Evolutionary conservation across 106 monocot genomes (phyloP).

Genomic region (Apostasia ramifera): DNA sequence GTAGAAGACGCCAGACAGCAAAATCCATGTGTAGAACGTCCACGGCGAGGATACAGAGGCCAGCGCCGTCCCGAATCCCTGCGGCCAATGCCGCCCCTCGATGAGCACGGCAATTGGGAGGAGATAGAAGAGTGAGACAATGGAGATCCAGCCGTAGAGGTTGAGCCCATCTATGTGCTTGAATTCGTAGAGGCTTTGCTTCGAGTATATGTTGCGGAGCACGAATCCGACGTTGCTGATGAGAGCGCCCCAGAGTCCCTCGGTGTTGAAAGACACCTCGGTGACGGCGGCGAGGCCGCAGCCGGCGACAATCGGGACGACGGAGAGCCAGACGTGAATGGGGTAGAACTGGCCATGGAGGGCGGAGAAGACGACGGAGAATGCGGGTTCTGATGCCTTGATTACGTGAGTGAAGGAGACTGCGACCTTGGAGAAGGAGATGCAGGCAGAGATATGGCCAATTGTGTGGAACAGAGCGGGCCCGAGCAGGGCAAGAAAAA

Average conservation of each 20-base stretch:
- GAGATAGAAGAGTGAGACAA: conserved; percentile 37
- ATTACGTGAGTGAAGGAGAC: conserved; percentile 72
- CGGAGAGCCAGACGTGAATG: conserved; percentile 28
- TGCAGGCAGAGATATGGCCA: conserved; percentile 58
- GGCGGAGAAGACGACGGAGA: conserved; percentile 51
- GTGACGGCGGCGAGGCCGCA: conserved; percentile 36
- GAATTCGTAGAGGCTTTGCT: conserved; percentile 36
- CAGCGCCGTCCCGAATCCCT: conserved; percentile 24
- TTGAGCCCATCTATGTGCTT: conserved; percentile 47
- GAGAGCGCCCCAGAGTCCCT: conserved; percentile 43
- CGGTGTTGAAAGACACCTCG: conserved; percentile 35
- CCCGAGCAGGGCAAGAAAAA: conserved; percentile 41
- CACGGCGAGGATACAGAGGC: conserved; percentile 9
- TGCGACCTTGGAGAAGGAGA: conserved; percentile 54
- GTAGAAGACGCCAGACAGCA: conserved; percentile 51
- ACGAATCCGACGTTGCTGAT: conserved; percentile 63
- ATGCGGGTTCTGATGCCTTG: conserved; percentile 54
- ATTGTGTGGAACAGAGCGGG: conserved; percentile 56
- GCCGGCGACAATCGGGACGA: conserved; percentile 33
- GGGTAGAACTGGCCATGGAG: conserved; percentile 36
- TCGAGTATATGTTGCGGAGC: conserved; percentile 58
- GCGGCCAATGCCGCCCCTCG: conserved; percentile 42
- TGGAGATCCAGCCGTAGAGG: conserved; percentile 53
- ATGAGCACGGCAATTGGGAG: conserved; percentile 47
- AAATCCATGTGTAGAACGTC: conserved; percentile 38